phyloP scores from a whole-genome alignment of 148 eudicot genomes.

The Rhododendron vialii region DNA sequence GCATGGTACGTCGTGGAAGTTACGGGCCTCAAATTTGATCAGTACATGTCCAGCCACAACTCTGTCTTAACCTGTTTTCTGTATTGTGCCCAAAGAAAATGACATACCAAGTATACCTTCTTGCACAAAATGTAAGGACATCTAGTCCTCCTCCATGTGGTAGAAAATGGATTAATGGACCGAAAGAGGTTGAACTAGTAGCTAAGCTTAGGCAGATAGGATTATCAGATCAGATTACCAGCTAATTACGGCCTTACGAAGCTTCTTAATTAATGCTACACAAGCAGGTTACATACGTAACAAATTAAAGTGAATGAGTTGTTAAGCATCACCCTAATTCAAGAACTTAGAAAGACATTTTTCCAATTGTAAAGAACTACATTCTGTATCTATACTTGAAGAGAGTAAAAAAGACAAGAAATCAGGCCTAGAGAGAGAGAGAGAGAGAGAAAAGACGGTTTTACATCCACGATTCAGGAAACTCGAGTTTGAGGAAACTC shows the following conservation, averaged over 20 bases:
- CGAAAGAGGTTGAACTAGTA: not conserved
- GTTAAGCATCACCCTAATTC: not conserved
- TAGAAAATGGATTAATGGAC: not conserved
- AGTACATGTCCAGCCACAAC: not conserved
- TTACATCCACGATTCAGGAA: not conserved
- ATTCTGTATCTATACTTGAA: not conserved
- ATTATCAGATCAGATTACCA: not conserved
- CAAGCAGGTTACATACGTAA: not conserved
- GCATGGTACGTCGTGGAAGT: too few relatives aligned
- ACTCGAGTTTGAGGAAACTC: not conserved
- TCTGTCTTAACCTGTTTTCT: not conserved
- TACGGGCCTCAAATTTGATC: not conserved
- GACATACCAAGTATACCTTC: not conserved
- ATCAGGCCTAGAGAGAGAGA: not conserved
- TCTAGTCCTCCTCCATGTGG: not conserved
- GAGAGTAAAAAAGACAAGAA: not conserved
- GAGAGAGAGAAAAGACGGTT: not conserved
- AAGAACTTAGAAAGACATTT: not conserved
- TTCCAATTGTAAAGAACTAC: not conserved
- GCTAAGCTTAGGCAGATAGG: not conserved
- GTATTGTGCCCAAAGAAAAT: not conserved
- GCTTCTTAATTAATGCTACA: not conserved
- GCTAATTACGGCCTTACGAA: not conserved
- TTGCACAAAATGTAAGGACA: not conserved
- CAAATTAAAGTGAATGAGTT: not conserved